These are phyloP conservation scores for Talaromyces sp. DNA, from an alignment of 2,329 filamentous ascomycete genomes.

Conservation along the genomic window DNA sequence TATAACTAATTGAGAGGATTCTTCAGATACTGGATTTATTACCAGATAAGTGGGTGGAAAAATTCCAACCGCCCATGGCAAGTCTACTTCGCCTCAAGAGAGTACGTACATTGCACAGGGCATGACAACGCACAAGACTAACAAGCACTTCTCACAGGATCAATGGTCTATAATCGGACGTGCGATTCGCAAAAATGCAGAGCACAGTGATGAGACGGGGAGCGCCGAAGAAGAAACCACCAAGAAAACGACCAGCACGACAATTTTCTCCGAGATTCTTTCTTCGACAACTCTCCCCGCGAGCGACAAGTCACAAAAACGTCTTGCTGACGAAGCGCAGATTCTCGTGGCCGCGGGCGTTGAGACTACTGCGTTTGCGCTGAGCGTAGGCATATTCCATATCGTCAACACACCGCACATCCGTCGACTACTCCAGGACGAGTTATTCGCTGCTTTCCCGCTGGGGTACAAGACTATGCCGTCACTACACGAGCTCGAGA, in stretches of 20 bases:
- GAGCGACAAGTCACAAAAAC: slow-evolving; percentile 28
- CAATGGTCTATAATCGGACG: slow-evolving; percentile 15
- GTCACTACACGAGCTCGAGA: slow-evolving; percentile 20
- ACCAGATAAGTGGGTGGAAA: slow-evolving; percentile 11
- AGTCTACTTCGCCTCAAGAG: slow-evolving; percentile 10
- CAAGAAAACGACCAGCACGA: slow-evolving; percentile 8
- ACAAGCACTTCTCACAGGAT: slow-evolving; percentile 10
- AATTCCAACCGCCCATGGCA: slow-evolving; percentile 8
- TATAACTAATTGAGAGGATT: neutral
- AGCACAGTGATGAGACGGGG: neutral
- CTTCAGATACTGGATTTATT: slow-evolving; percentile 8
- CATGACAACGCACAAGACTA: neutral
- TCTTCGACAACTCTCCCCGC: slow-evolving; percentile 18
- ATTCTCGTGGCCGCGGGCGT: slow-evolving; percentile 26
- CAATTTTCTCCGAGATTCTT: slow-evolving; percentile 26
- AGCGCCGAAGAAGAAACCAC: neutral
- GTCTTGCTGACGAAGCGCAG: slow-evolving; percentile 27
- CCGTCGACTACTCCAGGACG: slow-evolving; percentile 16
- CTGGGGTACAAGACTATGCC: slow-evolving; percentile 9
- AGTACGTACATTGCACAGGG: slow-evolving; percentile 2
- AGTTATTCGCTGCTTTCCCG: slow-evolving; percentile 13
- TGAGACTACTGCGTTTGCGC: slow-evolving; percentile 27
- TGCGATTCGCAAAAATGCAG: slow-evolving; percentile 11
- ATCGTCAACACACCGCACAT: slow-evolving; percentile 15
- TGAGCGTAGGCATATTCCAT: slow-evolving; percentile 18